phyloP scores from a whole-genome alignment of 2,329 filamentous ascomycete genomes.

The Penicillium glabrum region DNA sequence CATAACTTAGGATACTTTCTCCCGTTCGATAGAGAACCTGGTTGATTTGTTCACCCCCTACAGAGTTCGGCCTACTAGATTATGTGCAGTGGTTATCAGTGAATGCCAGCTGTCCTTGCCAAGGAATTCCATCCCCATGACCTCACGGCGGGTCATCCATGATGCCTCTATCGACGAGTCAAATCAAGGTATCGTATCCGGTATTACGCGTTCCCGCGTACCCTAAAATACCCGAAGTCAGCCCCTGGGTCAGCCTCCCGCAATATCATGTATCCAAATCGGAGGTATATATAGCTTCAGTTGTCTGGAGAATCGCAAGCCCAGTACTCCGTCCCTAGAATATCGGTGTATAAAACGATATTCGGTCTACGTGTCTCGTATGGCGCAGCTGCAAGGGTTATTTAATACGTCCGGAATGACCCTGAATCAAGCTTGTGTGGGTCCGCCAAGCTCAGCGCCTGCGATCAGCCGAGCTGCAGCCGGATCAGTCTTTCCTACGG shows the following conservation, averaged over 20 bases:
- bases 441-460: slow-evolving; percentile 23
- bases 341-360: background rate
- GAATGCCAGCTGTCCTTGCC: slow-evolving; percentile 13
- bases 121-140: slow-evolving; percentile 14
- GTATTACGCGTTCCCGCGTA: slow-evolving; percentile 6
- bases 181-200: slow-evolving; percentile 8
- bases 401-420: slow-evolving; percentile 5
- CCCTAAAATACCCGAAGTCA: slow-evolving; percentile 18
- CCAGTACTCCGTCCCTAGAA: background rate
- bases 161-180: slow-evolving; percentile 14
- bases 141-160: slow-evolving; percentile 21
- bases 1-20: background rate
- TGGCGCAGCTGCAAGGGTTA: slow-evolving; percentile 7
- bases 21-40: background rate
- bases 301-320: background rate
- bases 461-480: slow-evolving; percentile 23
- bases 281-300: background rate
- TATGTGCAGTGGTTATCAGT: background rate
- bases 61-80: background rate
- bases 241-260: background rate
- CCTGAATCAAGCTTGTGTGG: slow-evolving; percentile 26
- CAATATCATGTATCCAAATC: background rate
- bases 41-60: background rate
- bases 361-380: background rate
- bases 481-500: slow-evolving; percentile 5